Base-by-base conservation (phyloP, 225 moss, liverwort and hornwort species). In the Sphagnum tenellum region DNA sequence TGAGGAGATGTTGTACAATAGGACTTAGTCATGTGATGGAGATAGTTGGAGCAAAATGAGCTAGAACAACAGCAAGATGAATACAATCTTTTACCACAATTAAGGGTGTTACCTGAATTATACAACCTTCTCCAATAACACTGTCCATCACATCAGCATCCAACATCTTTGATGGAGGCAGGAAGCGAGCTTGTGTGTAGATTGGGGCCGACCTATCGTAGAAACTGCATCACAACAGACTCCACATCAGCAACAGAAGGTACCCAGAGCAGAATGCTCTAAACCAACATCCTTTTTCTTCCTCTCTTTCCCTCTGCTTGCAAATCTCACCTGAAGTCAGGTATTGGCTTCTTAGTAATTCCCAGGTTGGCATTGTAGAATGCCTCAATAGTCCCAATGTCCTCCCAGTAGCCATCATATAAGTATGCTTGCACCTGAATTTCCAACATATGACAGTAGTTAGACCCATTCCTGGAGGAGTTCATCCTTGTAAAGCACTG, bases 381-480 rank as follows among this genome's bases (percentile, higher is more conserved):
- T 5, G 98, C 90, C 78, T 98, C 98, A 4, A 98, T 98, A 10
- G 98, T 98, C 62, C 98, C 98, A 62, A 98, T 98, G 66, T 98
- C 98, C 76, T 98, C 98, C 98, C 98, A 98, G 68, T 98, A 98
- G 8, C 98, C 98, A 72, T 98, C 98, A 51, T 93, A 98, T 79
- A 98, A 71, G 66, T 93, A 98, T 4, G 98, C 98, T 78, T 98
- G 98, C 29, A 86, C 86, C 84, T 85, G 69, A 67, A 45, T 52
- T 9, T 29, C 29, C 29, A 29, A 29, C 29, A 29, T 29, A 29
- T 29, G 29, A 29, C 29, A 29, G 29, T 29, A 29, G 29, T 29
- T 29, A 29, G 29, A 29, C 29, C 29, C 29, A 29, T 29, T 29
- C 1, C 29, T 29, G 29, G 29, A 29, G 29, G 29, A 29, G 29